Base-by-base conservation (phyloP, 768 basidiomycete species). In the Amanita molliuscula region DNA sequence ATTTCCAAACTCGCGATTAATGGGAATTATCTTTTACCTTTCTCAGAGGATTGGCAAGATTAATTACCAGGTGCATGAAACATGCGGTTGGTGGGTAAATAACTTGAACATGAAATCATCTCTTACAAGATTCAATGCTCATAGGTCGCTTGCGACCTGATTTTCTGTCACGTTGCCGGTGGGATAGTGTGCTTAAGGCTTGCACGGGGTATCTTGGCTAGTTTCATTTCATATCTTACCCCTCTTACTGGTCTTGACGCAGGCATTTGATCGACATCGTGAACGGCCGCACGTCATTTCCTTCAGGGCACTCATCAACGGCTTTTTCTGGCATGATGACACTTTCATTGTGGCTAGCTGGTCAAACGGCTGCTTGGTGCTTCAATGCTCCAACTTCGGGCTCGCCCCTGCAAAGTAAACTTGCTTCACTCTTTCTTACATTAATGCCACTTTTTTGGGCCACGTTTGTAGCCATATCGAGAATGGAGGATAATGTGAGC, bases 291-390 rank as follows among this genome's bases (percentile, higher is more conserved):
- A 69, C 72, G 48, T 84, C 81, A 0, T 85, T 85, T 57, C 82
- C 82, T 6, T 82, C 81, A 9, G 82, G 82, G 5, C 82, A 85
- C 59, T 81, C 82, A 1, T 80, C 81, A 1, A 76, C 77, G 9
- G 82, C 76, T 6, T 84, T 80, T 58, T 69, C 76, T 2, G 81
- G 81, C 26, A 82, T 84, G 78, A 68, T 74, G 20, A 79, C 82
- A 55, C 57, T 81, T 18, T 73, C 77, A 3, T 67, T 85, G 7
- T 82, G 75, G 66, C 62, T 83, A 11, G 81, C 81, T 25, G 77
- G 78, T n/a, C 73, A 78, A 58, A 82, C 81, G 4, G 76, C 76
- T 6, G 77, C 78, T 4, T 77, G 76, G 75, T 74, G 74, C 51
- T 75, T 78, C 56, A 57, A 58, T 21, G 58, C 67, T 16, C 64